Conservation (phyloP, 208 protist species). For the Vickermania spadyakhi region DNA sequence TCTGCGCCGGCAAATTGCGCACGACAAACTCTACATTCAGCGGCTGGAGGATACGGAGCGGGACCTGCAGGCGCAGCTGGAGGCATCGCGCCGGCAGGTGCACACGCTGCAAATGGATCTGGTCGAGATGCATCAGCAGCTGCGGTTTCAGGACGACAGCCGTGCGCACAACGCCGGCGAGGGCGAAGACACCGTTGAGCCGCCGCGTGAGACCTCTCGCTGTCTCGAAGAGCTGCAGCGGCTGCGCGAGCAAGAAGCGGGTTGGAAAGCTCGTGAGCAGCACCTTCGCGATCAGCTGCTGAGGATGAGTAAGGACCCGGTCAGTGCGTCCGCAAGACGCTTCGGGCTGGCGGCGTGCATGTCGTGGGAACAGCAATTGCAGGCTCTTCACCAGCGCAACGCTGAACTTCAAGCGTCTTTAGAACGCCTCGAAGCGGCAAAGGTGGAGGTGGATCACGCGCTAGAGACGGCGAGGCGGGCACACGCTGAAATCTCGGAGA, state of each 20-base stretch:
- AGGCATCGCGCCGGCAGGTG: conserved; percentile 8
- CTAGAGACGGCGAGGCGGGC: background rate
- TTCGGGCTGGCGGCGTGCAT: conserved; percentile 55
- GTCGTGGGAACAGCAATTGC: conserved; percentile 41
- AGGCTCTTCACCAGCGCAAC: conserved; percentile 9
- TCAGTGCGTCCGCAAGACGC: conserved; percentile 49
- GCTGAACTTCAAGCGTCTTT: background rate
- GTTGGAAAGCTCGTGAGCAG: conserved; percentile 47
- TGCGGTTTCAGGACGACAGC: conserved; percentile 4
- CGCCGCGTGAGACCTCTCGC: background rate
- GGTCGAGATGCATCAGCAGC: conserved; percentile 9
- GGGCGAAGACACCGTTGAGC: conserved; percentile 1
- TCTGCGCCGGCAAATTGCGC: background rate
- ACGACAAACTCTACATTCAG: background rate
- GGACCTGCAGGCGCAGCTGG: conserved; percentile 5
- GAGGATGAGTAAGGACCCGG: conserved; percentile 44
- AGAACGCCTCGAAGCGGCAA: background rate
- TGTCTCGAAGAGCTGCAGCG: conserved; percentile 19
- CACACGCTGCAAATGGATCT: conserved; percentile 4
- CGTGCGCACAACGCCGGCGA: conserved; percentile 1
- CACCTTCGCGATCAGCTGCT: conserved; percentile 49
- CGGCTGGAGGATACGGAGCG: background rate
- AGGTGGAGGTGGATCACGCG: background rate
- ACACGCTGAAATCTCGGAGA: conserved; percentile 16
- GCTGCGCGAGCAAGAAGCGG: conserved; percentile 24